A percentile compares a stretch with the other conserved stretches of the same genome.
Evolutionary conservation across 352 stramenopile genomes (phyloP).

Genomic region (Globisporangium nagaii): DNA sequence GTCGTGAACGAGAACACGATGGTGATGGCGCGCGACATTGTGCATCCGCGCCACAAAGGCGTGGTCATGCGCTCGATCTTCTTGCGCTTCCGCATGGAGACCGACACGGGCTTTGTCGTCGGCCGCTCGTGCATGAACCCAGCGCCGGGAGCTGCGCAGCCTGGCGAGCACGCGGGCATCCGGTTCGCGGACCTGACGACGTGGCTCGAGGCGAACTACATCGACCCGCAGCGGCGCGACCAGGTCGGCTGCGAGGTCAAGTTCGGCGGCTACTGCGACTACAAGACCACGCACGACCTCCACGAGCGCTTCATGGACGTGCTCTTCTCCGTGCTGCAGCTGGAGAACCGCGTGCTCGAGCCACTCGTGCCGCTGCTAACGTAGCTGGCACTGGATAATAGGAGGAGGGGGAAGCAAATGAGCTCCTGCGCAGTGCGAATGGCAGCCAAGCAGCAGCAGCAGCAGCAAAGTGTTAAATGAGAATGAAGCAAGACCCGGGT

Average conservation of each 20-base stretch:
- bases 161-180: not conserved
- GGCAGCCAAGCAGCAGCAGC: too few species aligned
- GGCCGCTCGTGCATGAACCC: slow-evolving; percentile 35
- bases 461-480: too few species aligned
- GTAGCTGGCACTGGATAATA: too few species aligned
- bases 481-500: too few species aligned
- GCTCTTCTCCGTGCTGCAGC: slow-evolving; percentile 26
- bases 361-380: slow-evolving; percentile 17
- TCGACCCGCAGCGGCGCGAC: slow-evolving; percentile 21
- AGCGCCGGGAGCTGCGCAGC: not conserved
- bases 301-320: slow-evolving; percentile 29
- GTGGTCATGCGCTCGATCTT: slow-evolving; percentile 33
- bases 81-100: slow-evolving; percentile 35
- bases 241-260: slow-evolving; percentile 21
- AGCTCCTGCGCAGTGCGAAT: not conserved
- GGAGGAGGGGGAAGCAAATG: not conserved
- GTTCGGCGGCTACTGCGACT: slow-evolving; percentile 33
- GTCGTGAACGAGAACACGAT: slow-evolving; percentile 32
- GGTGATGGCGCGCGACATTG: slow-evolving; percentile 31
- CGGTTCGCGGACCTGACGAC: slow-evolving; percentile 28
- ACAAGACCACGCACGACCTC: slow-evolving; percentile 30
- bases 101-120: slow-evolving; percentile 23
- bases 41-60: slow-evolving; percentile 28
- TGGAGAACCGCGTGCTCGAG: slow-evolving; percentile 29
- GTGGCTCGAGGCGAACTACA: slow-evolving; percentile 28